A percentile compares a stretch with the other conserved stretches of the same genome.
phyloP scores from a whole-genome alignment of 805 yeast species.

The Nakazawaea anatomiae region DNA sequence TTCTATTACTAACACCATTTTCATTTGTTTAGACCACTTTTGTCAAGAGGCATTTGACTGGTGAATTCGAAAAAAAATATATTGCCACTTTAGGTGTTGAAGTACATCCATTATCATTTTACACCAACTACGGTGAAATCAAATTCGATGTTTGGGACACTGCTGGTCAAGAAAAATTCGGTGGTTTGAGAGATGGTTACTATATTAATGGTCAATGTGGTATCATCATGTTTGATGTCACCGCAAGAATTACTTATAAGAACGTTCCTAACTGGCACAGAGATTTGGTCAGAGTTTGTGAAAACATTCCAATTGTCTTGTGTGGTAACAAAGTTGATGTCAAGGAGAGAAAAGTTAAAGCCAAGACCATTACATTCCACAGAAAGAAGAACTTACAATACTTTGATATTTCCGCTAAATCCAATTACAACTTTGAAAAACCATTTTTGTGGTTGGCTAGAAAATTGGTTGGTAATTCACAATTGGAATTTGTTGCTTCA shows the following conservation, averaged over 20 bases:
- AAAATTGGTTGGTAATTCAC: slow-evolving; percentile 97
- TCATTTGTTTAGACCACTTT: slow-evolving; percentile 70
- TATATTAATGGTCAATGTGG: slow-evolving; percentile 99
- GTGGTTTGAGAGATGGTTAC: slow-evolving; percentile 99
- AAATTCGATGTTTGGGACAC: slow-evolving; percentile 99
- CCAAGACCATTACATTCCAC: slow-evolving; percentile 99
- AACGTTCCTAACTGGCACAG: slow-evolving; percentile 99
- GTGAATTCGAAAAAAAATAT: slow-evolving; percentile 98
- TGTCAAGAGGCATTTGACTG: slow-evolving; percentile 98
- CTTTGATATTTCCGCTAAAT: slow-evolving; percentile 99
- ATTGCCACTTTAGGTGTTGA: slow-evolving; percentile 99
- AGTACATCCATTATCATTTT: slow-evolving; percentile 97
- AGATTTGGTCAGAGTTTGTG: slow-evolving; percentile 99
- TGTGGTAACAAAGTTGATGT: slow-evolving; percentile 99
- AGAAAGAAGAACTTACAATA: slow-evolving; percentile 99
- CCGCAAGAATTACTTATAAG: slow-evolving; percentile 98
- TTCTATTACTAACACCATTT: not conserved
- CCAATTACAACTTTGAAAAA: slow-evolving; percentile 98
- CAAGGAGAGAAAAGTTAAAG: slow-evolving; percentile 99
- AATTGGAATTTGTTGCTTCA: slow-evolving; percentile 96
- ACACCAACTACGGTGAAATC: slow-evolving; percentile 97
- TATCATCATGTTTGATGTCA: slow-evolving; percentile 99
- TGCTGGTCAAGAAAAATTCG: slow-evolving; percentile 99
- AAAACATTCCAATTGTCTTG: slow-evolving; percentile 97
- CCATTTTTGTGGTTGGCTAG: slow-evolving; percentile 99